Evolutionary conservation across 164 flowering plant species (phyloP).

Genomic region (Aristolochia contorta): DNA sequence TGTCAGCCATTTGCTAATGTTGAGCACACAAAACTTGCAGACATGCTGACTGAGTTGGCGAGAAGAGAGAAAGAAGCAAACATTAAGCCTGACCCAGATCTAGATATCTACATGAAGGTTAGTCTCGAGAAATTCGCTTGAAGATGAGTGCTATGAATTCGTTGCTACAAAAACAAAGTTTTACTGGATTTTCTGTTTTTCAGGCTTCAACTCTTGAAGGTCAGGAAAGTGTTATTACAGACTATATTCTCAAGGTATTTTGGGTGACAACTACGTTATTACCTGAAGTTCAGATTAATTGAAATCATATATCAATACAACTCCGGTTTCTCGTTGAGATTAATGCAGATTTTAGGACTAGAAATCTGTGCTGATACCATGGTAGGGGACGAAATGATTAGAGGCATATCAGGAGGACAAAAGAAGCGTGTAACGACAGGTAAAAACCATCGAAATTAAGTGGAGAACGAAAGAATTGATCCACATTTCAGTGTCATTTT

Average conservation of each 20-base stretch:
- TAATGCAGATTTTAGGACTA: constrained; percentile 21
- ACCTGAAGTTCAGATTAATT: too few relatives aligned
- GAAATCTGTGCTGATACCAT: constrained; percentile 25
- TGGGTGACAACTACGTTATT: too few relatives aligned
- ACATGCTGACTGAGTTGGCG: constrained; percentile 86
- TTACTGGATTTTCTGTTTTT: neutral
- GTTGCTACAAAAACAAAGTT: neutral
- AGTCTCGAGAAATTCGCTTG: neutral
- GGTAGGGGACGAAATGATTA: constrained; percentile 23
- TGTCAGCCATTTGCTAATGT: too few relatives aligned
- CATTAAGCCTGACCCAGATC: constrained; percentile 93
- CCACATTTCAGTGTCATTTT: neutral
- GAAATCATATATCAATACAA: too few relatives aligned
- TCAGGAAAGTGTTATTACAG: constrained; percentile 25
- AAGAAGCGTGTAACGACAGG: constrained; percentile 27
- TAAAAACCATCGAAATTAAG: neutral
- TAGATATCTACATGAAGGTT: constrained; percentile 95
- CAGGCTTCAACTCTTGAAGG: constrained; percentile 49
- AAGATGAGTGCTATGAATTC: too few relatives aligned
- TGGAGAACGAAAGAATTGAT: neutral
- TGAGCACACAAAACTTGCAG: constrained; percentile 20
- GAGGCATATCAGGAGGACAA: constrained; percentile 29
- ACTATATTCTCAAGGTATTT: constrained; percentile 25
- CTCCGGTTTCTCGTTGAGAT: too few relatives aligned
- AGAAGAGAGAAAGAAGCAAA: constrained; percentile 88